Evolutionary conservation across 108 stramenopile species (phyloP).

Genomic region (Skeletonema costatum): DNA sequence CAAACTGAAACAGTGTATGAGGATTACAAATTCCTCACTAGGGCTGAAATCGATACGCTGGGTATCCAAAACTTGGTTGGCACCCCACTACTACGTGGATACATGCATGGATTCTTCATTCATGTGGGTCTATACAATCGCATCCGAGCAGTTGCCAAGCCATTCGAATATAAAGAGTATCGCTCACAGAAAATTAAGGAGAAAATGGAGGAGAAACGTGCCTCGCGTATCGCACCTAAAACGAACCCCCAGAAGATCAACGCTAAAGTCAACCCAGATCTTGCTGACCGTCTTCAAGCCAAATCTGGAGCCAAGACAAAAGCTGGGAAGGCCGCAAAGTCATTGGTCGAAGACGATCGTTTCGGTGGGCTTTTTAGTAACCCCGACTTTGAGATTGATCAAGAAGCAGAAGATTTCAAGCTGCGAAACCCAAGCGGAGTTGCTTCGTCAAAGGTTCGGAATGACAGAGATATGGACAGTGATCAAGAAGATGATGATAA

Average conservation of each 20-base stretch:
- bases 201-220: constrained; percentile 86
- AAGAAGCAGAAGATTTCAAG: constrained; percentile 92
- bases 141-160: constrained; percentile 92
- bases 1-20: constrained; percentile 91
- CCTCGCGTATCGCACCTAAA: constrained; percentile 84
- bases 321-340: constrained; percentile 71
- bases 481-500: constrained; percentile 70
- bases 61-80: constrained; percentile 95
- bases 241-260: constrained; percentile 47
- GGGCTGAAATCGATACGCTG: constrained; percentile 92
- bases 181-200: constrained; percentile 92
- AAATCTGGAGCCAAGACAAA: constrained; percentile 73
- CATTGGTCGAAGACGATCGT: constrained; percentile 91
- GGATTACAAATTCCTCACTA: constrained; percentile 98
- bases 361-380: constrained; percentile 93
- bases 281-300: constrained; percentile 73
- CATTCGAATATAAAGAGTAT: constrained; percentile 97
- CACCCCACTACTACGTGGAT: constrained; percentile 93
- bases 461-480: constrained; percentile 84
- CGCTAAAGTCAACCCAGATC: constrained; percentile 72
- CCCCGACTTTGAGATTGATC: constrained; percentile 95
- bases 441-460: constrained; percentile 59
- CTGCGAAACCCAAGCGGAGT: constrained; percentile 94
- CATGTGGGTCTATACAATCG: constrained; percentile 94
- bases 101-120: constrained; percentile 99